These are phyloP conservation scores for Canna indica DNA, from an alignment of 176 grass and related monocot species.

Conservation along the genomic window DNA sequence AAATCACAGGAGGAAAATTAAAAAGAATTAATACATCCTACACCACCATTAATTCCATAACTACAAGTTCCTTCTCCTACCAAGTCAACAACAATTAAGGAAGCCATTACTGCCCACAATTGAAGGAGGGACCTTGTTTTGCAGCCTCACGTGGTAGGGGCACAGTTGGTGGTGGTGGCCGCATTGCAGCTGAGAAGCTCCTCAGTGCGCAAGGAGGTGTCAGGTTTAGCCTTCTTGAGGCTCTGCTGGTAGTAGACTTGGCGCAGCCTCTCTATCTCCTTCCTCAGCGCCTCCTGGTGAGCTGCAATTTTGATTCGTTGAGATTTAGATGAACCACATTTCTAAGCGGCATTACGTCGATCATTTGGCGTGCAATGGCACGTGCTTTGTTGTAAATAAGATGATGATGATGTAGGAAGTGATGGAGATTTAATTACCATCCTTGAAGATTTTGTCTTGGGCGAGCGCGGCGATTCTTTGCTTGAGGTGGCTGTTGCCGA, in stretches of 20 bases:
- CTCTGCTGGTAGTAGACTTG: slow-evolving; percentile 63
- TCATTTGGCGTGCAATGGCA: neutral
- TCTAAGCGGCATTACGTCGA: neutral
- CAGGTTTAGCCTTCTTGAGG: slow-evolving; percentile 26
- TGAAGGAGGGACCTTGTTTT: neutral
- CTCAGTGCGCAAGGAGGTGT: slow-evolving; percentile 17
- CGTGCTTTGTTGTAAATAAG: too few relatives aligned
- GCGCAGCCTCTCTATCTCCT: slow-evolving; percentile 73
- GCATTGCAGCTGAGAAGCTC: slow-evolving; percentile 33
- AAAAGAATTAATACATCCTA: too few relatives aligned
- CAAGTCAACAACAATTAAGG: too few relatives aligned
- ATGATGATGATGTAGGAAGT: neutral
- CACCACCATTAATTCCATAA: neutral
- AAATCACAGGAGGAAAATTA: neutral
- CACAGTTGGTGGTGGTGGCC: slow-evolving; percentile 22
- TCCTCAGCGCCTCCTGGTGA: slow-evolving; percentile 64
- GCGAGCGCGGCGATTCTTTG: slow-evolving; percentile 69
- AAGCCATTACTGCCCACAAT: neutral
- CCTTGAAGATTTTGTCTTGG: slow-evolving; percentile 89
- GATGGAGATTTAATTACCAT: slow-evolving; percentile 38
- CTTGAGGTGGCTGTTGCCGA: slow-evolving; percentile 85
- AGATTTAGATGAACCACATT: neutral
- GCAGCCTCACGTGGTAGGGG: slow-evolving; percentile 3
- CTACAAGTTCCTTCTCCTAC: neutral
- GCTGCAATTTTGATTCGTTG: slow-evolving; percentile 18